Evolutionary conservation across 1,284 basidiomycete genomes (phyloP).

Genomic region (Sanguinoderma infundibulare): DNA sequence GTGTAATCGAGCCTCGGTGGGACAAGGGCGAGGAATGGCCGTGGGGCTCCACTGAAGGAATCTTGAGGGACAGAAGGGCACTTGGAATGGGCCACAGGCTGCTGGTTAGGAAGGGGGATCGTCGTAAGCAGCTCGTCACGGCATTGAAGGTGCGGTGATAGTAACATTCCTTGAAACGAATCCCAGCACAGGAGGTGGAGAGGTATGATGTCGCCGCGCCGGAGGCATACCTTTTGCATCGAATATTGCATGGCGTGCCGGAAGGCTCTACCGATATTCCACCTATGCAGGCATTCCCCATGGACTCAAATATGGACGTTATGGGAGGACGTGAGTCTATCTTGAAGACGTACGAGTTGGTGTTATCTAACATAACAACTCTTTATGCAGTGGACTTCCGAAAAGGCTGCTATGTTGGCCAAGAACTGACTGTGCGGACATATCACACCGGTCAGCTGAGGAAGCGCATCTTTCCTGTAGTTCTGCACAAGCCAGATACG

Average conservation of each 20-base stretch:
- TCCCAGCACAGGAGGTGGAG: conserved; percentile 56
- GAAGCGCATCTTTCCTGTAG: conserved; percentile 89
- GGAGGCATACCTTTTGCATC: conserved; percentile 77
- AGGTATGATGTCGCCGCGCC: conserved; percentile 56
- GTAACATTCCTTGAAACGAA: conserved; percentile 11
- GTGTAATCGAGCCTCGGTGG: conserved; percentile 75
- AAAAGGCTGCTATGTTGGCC: conserved; percentile 98
- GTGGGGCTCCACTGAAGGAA: conserved; percentile 60
- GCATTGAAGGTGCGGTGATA: not conserved
- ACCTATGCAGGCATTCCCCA: conserved; percentile 82
- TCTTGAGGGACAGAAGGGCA: conserved; percentile 74
- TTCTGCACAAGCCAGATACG: conserved; percentile 45
- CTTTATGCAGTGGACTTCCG: conserved; percentile 83
- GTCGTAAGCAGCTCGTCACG: conserved; percentile 57
- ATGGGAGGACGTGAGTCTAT: conserved; percentile 83
- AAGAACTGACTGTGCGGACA: conserved; percentile 96
- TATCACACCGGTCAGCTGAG: conserved; percentile 94
- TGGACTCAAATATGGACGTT: conserved; percentile 92
- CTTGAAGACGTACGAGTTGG: too few species aligned
- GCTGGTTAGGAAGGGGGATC: conserved; percentile 70
- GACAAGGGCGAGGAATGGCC: conserved; percentile 50
- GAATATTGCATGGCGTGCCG: conserved; percentile 85
- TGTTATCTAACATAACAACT: not conserved
- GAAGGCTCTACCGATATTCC: conserved; percentile 86
- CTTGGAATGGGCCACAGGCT: conserved; percentile 78